Conservation (phyloP, 768 basidiomycete genomes). For the Lactarius deliciosus region DNA sequence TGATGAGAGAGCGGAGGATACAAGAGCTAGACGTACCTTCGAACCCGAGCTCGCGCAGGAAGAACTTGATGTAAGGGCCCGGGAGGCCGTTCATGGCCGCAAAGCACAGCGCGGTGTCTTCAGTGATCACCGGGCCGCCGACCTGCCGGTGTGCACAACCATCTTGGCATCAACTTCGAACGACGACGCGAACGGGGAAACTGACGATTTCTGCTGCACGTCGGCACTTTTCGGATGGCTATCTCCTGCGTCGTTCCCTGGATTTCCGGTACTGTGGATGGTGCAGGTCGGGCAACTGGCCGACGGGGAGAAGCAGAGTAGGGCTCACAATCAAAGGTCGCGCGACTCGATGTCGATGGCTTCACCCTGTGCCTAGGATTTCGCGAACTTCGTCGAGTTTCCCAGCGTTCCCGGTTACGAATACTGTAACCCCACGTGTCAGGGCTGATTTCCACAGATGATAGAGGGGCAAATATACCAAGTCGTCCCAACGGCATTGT, state of each 20-base stretch:
- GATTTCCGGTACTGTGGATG: constrained; percentile 76
- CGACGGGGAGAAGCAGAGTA: constrained; percentile 5
- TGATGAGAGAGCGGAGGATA: no score
- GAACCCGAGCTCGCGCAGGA: constrained; percentile 79
- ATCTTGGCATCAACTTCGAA: background rate
- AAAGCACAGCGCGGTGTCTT: constrained; percentile 95
- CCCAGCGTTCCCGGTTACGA: constrained; percentile 93
- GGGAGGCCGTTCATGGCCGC: constrained; percentile 90
- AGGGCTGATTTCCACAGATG: background rate
- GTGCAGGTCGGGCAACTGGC: background rate
- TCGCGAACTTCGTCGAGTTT: constrained; percentile 87
- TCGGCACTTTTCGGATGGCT: constrained; percentile 78
- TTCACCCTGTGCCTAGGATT: constrained; percentile 69
- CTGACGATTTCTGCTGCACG: constrained; percentile 77
- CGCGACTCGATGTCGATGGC: constrained; percentile 76
- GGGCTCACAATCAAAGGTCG: constrained; percentile 76
- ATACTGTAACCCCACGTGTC: constrained; percentile 50
- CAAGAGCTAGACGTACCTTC: constrained; percentile 50
- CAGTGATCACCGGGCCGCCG: constrained; percentile 65
- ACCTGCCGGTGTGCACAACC: constrained; percentile 34
- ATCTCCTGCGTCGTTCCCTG: constrained; percentile 93
- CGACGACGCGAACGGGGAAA: background rate
- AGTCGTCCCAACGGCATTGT: constrained; percentile 8
- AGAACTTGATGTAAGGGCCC: constrained; percentile 97
- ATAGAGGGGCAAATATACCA: background rate